Base-by-base conservation (phyloP, 257 asterid genomes). In the Petunia axillaris region DNA sequence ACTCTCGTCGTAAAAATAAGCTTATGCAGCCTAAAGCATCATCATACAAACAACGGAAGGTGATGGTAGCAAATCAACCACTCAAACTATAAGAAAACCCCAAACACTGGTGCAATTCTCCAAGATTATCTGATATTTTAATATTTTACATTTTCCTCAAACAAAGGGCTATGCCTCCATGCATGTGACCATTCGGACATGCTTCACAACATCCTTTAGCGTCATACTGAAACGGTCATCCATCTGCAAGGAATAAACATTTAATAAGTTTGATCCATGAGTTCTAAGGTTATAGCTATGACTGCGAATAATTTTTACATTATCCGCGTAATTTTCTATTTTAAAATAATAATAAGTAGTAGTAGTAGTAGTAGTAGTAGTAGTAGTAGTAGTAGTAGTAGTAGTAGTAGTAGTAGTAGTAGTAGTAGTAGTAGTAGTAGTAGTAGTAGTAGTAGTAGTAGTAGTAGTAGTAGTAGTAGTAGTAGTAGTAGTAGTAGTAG, bases 201-300 rank as follows among this genome's bases (percentile, higher is more conserved):
- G 71, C 44, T 77, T 77, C 8, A 15, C 71, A 11, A 77, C 0
- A 77, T 59, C 80, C 11, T 59, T 77, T 36, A 63, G 80, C 46
- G 66, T 59, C 80, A 77, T 77, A 57, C 80, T 58, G 71, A 77
- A 77, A 77, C 68, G 58, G 5, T 77, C 80, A 0, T 41, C 80
- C 80, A 59, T 77, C 80, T 77, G 70, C 58, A 25, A 36, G 2
- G 54, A 53, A 16, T 38, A 13, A 52, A 7, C 25, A 25, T 25
- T 25, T 25, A 25, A 25, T 25, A 25, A 25, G 25, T 25, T 25
- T 25, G 25, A 25, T 25, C 25, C 25, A 25, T 25, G 25, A 25
- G 25, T 25, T 25, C 25, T 25, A 25, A 25, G 25, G 25, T 25
- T 25, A 25, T 25, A 25, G 25, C 25, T 25, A 25, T 25, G 25